Evolutionary conservation across 768 basidiomycete genomes (phyloP).

Genomic region (Candolleomyces aberdarensis): DNA sequence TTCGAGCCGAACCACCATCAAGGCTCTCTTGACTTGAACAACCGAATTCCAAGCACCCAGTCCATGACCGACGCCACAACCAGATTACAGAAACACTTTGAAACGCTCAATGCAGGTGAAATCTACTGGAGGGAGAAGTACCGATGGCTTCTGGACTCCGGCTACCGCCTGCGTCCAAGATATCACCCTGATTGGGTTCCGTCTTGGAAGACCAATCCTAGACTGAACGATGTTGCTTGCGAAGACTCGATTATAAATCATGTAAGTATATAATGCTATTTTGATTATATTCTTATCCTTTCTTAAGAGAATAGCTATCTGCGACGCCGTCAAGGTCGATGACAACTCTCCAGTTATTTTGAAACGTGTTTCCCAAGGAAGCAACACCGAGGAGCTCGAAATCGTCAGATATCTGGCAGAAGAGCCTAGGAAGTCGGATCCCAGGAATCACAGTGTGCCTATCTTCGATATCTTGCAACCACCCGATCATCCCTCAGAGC

Average conservation of each 20-base stretch:
- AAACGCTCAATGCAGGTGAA: not conserved
- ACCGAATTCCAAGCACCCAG: too few relatives aligned
- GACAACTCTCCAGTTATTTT: not conserved
- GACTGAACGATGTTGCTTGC: not conserved
- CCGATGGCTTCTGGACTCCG: not conserved
- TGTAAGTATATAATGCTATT: not conserved
- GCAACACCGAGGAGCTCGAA: not conserved
- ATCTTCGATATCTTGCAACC: not conserved
- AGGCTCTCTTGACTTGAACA: too few relatives aligned
- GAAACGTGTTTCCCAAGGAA: not conserved
- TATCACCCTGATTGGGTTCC: constrained; percentile 7
- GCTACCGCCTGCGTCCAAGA: constrained; percentile 7
- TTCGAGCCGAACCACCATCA: too few relatives aligned
- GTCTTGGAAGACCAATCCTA: constrained; percentile 1
- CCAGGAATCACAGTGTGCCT: not conserved
- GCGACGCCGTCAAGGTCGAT: not conserved
- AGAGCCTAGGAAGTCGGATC: not conserved
- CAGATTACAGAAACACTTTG: not conserved
- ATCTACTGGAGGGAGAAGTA: constrained; percentile 5
- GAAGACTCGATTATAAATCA: not conserved
- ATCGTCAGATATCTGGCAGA: not conserved
- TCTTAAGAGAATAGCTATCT: not conserved
- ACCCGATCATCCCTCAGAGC: not conserved
- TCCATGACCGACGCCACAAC: too few relatives aligned
- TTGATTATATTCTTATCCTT: not conserved